Conservation (phyloP, 345 rosid species). For the Lumnitzera littorea region DNA sequence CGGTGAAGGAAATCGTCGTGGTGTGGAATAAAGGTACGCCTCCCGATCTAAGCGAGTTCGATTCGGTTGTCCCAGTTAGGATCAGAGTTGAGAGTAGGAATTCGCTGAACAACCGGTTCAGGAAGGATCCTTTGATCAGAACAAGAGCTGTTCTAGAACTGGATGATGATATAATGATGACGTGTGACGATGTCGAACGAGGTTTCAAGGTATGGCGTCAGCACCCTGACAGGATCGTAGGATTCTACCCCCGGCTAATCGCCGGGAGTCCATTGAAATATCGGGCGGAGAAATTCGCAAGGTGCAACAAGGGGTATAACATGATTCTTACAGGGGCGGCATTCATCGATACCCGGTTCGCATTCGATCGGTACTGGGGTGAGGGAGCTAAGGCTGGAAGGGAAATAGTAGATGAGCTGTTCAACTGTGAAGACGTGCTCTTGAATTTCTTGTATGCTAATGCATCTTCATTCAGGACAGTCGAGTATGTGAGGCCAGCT, state of each 20-base stretch:
- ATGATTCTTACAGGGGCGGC: conserved; percentile 98
- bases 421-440: conserved; percentile 88
- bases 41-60: conserved; percentile 52
- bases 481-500: conserved; percentile 80
- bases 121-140: conserved; percentile 52
- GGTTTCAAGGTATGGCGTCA: conserved; percentile 89
- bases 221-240: conserved; percentile 77
- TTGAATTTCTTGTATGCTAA: conserved; percentile 80
- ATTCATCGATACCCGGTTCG: conserved; percentile 52
- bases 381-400: conserved; percentile 56
- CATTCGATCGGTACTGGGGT: conserved; percentile 64
- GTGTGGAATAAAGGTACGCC: conserved; percentile 96
- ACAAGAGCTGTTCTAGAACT: conserved; percentile 88
- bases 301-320: conserved; percentile 65
- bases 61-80: conserved; percentile 84
- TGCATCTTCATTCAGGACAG: conserved; percentile 47
- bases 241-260: conserved; percentile 77
- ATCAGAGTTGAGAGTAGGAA: conserved; percentile 64
- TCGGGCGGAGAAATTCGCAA: conserved; percentile 70
- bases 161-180: conserved; percentile 95
- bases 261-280: conserved; percentile 52
- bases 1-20: conserved; percentile 84
- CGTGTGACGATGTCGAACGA: conserved; percentile 70
- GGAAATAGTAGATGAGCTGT: conserved; percentile 51
- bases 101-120: conserved; percentile 85